Conservation (phyloP, 495 filamentous ascomycete genomes). For the Hypoxylon perforatum region DNA sequence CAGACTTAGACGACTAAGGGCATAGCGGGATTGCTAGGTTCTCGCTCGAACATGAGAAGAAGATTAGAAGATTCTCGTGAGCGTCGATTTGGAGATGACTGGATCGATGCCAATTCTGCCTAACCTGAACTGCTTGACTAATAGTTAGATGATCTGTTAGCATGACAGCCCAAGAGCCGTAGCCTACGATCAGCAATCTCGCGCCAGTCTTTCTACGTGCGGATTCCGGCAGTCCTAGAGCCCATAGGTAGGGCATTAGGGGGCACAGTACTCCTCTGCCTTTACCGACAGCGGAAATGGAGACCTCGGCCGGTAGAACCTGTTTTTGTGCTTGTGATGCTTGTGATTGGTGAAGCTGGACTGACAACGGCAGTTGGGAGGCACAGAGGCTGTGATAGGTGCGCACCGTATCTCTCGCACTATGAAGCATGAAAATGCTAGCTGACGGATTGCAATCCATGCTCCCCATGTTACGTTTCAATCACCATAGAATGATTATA, state of each 20-base stretch:
- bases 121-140: background rate
- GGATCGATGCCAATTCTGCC: background rate
- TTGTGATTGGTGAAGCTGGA: constrained; percentile 37
- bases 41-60: background rate
- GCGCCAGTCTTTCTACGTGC: constrained; percentile 4
- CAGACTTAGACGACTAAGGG: constrained; percentile 2
- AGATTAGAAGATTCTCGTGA: background rate
- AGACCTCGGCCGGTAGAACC: constrained; percentile 26
- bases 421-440: constrained; percentile 16
- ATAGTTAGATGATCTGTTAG: background rate
- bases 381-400: constrained; percentile 13
- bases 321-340: too few relatives aligned
- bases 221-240: constrained; percentile 13
- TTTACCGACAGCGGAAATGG: constrained; percentile 37
- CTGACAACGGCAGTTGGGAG: constrained; percentile 28
- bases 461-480: constrained; percentile 35
- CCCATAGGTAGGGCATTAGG: background rate
- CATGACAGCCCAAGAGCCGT: background rate
- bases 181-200: constrained; percentile 10
- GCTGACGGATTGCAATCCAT: constrained; percentile 36
- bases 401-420: constrained; percentile 35
- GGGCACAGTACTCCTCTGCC: constrained; percentile 17
- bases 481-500: background rate
- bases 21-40: background rate
- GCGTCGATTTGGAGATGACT: background rate